phyloP scores from a whole-genome alignment of 169 alveolate species.

The Sarcocystis neurona region DNA sequence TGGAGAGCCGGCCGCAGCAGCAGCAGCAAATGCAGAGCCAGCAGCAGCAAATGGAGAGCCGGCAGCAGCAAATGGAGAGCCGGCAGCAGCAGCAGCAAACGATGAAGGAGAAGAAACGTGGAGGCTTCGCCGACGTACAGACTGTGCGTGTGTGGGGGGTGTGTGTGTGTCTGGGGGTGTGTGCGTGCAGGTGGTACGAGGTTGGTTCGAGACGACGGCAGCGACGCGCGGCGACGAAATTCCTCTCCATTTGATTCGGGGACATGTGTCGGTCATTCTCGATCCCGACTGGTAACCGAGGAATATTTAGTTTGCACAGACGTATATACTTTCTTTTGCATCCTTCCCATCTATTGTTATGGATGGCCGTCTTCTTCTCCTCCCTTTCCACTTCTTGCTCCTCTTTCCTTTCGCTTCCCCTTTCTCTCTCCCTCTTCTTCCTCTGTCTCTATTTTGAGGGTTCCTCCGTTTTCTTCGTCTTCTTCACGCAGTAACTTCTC shows the following conservation, averaged over 20 bases:
- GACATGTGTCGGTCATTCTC: neutral
- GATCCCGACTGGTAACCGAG: constrained; percentile 10
- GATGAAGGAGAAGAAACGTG: neutral
- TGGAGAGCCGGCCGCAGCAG: too few species aligned
- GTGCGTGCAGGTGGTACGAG: constrained; percentile 8
- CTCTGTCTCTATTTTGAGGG: neutral
- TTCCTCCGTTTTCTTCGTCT: neutral
- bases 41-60: too few species aligned
- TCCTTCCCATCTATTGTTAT: neutral
- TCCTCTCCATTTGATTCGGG: neutral
- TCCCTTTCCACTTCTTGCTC: neutral
- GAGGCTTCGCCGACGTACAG: neutral
- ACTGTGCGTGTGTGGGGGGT: neutral
- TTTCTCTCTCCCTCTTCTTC: neutral
- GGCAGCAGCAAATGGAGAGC: too few species aligned
- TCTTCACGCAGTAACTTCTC: too few species aligned
- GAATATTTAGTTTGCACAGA: neutral
- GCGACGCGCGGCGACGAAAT: constrained; percentile 30
- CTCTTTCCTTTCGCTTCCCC: neutral
- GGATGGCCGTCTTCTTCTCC: neutral
- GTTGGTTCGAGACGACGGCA: constrained; percentile 13
- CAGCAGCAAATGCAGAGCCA: too few species aligned
- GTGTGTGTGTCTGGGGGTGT: neutral
- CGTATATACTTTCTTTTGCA: neutral
- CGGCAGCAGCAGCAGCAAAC: too few species aligned